Conservation (phyloP, 192 early-diverging fungal genomes). For the Backusella luteola region DNA sequence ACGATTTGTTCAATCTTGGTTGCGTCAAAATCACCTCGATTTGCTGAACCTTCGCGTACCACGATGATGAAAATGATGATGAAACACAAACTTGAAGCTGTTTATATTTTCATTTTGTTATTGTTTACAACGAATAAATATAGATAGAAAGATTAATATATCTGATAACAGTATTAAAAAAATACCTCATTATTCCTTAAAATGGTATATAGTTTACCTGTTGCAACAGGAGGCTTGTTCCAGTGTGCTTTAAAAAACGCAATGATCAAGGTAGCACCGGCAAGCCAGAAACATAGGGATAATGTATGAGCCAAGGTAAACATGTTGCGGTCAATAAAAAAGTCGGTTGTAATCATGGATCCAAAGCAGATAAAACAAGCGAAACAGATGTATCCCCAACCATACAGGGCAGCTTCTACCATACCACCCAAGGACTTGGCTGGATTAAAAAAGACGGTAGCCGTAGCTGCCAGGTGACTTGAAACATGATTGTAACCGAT, state of each 20-base stretch:
- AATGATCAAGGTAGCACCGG: conserved; percentile 49
- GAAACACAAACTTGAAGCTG: conserved; percentile 45
- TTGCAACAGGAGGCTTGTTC: conserved; percentile 52
- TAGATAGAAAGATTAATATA: background rate
- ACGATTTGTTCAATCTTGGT: conserved; percentile 43
- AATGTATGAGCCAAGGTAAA: conserved; percentile 40
- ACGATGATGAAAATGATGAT: conserved; percentile 54
- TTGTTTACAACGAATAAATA: background rate
- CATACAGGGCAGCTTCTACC: conserved; percentile 46
- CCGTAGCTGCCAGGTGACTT: conserved; percentile 68
- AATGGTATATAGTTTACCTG: conserved; percentile 33
- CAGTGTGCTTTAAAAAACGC: conserved; percentile 50
- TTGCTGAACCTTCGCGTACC: conserved; percentile 44
- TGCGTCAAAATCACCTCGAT: conserved; percentile 40
- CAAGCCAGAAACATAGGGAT: conserved; percentile 47
- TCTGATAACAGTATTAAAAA: background rate
- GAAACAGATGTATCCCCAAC: conserved; percentile 41
- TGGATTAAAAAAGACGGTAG: conserved; percentile 74
- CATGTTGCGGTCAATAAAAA: conserved; percentile 40
- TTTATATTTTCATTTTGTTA: too few relatives aligned
- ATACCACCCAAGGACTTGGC: conserved; percentile 70
- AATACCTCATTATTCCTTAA: background rate
- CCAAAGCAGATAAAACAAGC: conserved; percentile 41
- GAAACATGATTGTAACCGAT: conserved; percentile 56
- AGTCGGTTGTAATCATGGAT: conserved; percentile 47